Evolutionary conservation across 495 filamentous ascomycete species (phyloP).

Genomic region (Hypoxylon subgilvum): DNA sequence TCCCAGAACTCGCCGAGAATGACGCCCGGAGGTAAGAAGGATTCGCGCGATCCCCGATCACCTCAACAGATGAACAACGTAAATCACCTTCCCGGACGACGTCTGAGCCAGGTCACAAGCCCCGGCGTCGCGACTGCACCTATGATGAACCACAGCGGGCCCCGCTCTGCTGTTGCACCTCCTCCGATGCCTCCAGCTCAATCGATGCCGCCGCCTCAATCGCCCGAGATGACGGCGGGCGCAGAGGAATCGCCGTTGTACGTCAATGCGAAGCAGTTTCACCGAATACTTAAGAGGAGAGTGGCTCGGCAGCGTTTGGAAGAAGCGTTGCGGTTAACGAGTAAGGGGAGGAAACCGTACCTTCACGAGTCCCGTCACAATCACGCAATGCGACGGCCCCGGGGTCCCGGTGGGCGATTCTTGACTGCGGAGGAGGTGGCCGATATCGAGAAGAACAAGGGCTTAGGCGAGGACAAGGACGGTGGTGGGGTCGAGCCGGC

Average conservation of each 20-base stretch:
- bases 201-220: slow-evolving; percentile 69
- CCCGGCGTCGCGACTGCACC: slow-evolving; percentile 64
- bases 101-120: slow-evolving; percentile 70
- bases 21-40: slow-evolving; percentile 59
- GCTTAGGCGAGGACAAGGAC: slow-evolving; percentile 46
- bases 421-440: slow-evolving; percentile 97
- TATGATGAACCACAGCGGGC: slow-evolving; percentile 60
- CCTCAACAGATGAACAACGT: slow-evolving; percentile 65
- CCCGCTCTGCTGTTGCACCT: slow-evolving; percentile 51
- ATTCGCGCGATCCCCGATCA: slow-evolving; percentile 64
- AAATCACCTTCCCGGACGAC: slow-evolving; percentile 51
- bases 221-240: slow-evolving; percentile 79
- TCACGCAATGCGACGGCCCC: slow-evolving; percentile 94
- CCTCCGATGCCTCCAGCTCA: slow-evolving; percentile 54
- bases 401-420: slow-evolving; percentile 96
- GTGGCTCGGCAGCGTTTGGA: slow-evolving; percentile 93
- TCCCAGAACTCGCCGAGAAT: slow-evolving; percentile 67
- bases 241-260: slow-evolving; percentile 95
- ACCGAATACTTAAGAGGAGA: slow-evolving; percentile 91
- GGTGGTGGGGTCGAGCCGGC: slow-evolving; percentile 41
- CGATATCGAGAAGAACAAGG: slow-evolving; percentile 75
- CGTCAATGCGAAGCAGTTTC: slow-evolving; percentile 98
- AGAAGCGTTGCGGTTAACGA: slow-evolving; percentile 86
- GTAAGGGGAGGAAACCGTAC: slow-evolving; percentile 95
- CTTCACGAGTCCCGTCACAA: slow-evolving; percentile 99